phyloP scores from a whole-genome alignment of 495 filamentous ascomycete species.

The Lasiosphaeriaceae sp. region DNA sequence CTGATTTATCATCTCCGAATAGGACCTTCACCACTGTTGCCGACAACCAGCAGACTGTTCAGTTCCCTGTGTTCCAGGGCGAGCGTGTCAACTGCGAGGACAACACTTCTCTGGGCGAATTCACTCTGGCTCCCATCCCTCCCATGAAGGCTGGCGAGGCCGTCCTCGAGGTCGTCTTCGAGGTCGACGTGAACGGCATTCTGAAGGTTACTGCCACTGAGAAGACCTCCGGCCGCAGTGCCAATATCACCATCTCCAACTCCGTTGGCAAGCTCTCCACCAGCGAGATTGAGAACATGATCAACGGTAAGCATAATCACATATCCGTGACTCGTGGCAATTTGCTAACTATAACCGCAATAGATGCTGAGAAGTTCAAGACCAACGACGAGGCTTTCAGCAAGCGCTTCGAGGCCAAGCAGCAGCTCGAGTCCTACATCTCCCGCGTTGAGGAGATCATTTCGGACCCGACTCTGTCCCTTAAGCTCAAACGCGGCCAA shows the following conservation, averaged over 20 bases:
- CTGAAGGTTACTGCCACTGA: slow-evolving; percentile 99
- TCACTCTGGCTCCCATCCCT: slow-evolving; percentile 95
- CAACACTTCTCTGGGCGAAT: slow-evolving; percentile 98
- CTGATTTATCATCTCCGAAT: no score
- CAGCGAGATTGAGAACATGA: slow-evolving; percentile 95
- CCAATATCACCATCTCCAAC: slow-evolving; percentile 99
- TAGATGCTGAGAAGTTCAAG: slow-evolving; percentile 99
- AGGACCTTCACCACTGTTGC: slow-evolving; percentile 97
- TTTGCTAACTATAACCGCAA: slow-evolving; percentile 19
- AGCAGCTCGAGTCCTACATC: slow-evolving; percentile 99
- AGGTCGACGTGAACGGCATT: slow-evolving; percentile 99
- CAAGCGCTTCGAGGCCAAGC: slow-evolving; percentile 97
- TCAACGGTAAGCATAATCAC: slow-evolving; percentile 60
- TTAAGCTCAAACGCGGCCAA: slow-evolving; percentile 97
- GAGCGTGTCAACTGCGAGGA: slow-evolving; percentile 99
- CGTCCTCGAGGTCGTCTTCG: slow-evolving; percentile 96
- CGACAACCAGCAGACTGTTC: slow-evolving; percentile 93
- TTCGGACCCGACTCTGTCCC: slow-evolving; percentile 89
- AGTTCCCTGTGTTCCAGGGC: slow-evolving; percentile 97
- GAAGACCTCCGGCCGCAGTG: slow-evolving; percentile 95
- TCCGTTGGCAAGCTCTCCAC: slow-evolving; percentile 97
- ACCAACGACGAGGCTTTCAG: slow-evolving; percentile 94
- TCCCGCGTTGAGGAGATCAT: slow-evolving; percentile 97
- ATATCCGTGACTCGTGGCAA: not conserved
- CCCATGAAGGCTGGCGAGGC: slow-evolving; percentile 98